Evolutionary conservation across 192 early-diverging fungal species (phyloP), one percentile per base, ranked within the genome.

Genomic region (Diversispora epigaea): DNA sequence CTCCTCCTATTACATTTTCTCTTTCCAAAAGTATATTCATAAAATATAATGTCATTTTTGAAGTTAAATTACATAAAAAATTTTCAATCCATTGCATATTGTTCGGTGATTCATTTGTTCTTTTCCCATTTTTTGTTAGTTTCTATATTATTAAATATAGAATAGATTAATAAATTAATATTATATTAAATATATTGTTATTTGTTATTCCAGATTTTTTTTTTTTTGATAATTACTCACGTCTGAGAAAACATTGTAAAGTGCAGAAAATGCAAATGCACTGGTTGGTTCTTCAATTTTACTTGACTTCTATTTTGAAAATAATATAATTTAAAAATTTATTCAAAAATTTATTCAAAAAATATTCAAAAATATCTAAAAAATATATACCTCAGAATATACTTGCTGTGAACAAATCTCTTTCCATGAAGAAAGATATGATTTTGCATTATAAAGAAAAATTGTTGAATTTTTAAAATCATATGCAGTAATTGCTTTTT

Each of bases 21-120:
- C 75, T 80, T 40, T 76, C 77, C 40, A 84, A 55, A 61, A 84
- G 56, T 25, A 82, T 76, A 39, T 71, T 60, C 47, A 77, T 80
- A 73, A 84, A 84, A 56, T 84, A 84, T 43, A 84, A 57, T 15
- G 83, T 82, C 75, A 80, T 79, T 72, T 80, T 84, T 7, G 83
- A 75, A 6, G 71, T 82, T 47, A 84, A 62, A 69, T 82, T 81
- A 7, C 62, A 73, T 12, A 79, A 14, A 54, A 77, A 80, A 21
- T 73, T 74, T 17, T 49, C 65, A 49, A 77, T 71, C 83, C 83
- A 84, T 21, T 78, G 76, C 21, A 82, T 70, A 6, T 73, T 80
- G 22, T 80, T 77, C 1, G 81, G 81, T 75, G 77, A 77, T 14
- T 25, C 8, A 50, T 80, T 76, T 10, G 71, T 76, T 19, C 76